Conservation (phyloP, 169 alveolate species). For the Plasmodium coatneyi region DNA sequence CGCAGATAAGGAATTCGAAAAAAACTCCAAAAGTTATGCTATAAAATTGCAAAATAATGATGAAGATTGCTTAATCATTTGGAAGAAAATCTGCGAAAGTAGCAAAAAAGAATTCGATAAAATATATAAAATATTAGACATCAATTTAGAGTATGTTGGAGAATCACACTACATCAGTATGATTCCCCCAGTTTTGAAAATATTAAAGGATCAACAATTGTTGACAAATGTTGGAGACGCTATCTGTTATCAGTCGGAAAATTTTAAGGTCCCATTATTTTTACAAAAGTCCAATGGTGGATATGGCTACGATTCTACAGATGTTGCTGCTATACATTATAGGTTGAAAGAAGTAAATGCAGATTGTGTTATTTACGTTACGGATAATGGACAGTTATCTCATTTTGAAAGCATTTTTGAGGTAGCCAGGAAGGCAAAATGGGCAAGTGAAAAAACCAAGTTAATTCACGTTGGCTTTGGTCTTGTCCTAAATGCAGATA, state of each 20-base stretch:
- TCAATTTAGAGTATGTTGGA: slow-evolving; percentile 92
- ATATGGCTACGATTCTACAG: slow-evolving; percentile 98
- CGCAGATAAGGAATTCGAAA: slow-evolving; percentile 89
- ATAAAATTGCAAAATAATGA: slow-evolving; percentile 92
- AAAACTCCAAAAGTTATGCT: slow-evolving; percentile 86
- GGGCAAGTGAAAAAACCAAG: slow-evolving; percentile 76
- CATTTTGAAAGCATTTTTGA: slow-evolving; percentile 96
- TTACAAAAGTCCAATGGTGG: slow-evolving; percentile 98
- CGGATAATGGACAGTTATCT: slow-evolving; percentile 96
- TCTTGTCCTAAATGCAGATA: slow-evolving; percentile 93
- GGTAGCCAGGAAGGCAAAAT: slow-evolving; percentile 93
- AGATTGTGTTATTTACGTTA: slow-evolving; percentile 95
- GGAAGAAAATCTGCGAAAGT: slow-evolving; percentile 91
- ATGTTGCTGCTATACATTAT: slow-evolving; percentile 89
- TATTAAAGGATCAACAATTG: slow-evolving; percentile 86
- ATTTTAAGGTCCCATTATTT: slow-evolving; percentile 92
- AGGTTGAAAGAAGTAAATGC: slow-evolving; percentile 80
- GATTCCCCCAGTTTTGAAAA: slow-evolving; percentile 88
- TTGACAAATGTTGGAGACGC: slow-evolving; percentile 95
- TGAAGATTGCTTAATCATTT: slow-evolving; percentile 85
- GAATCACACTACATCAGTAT: slow-evolving; percentile 95
- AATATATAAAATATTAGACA: slow-evolving; percentile 88
- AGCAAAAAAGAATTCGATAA: slow-evolving; percentile 87
- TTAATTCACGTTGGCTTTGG: slow-evolving; percentile 98
- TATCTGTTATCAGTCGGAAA: slow-evolving; percentile 90